A percentile compares a stretch with the other conserved stretches of the same genome.
Conservation (phyloP, 2,329 filamentous ascomycete species). For the Paracamarosporium sp. region DNA sequence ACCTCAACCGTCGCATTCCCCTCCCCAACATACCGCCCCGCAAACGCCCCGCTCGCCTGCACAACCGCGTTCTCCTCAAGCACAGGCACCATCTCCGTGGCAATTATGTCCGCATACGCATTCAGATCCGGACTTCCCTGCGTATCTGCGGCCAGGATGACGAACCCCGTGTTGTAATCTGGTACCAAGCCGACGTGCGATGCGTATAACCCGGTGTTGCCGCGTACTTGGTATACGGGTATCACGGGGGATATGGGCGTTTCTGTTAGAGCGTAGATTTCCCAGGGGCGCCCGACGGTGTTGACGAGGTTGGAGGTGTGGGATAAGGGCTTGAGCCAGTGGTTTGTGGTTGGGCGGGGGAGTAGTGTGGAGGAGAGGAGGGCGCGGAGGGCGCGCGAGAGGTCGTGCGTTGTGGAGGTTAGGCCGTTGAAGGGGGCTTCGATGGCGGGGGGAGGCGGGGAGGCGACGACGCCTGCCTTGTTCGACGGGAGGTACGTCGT, state of each 20-base stretch:
- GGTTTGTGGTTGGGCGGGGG: not conserved
- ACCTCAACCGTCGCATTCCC: conserved; percentile 2
- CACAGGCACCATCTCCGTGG: conserved; percentile 11
- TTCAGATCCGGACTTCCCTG: conserved; percentile 12
- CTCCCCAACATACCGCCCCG: conserved; percentile 5
- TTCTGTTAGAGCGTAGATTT: conserved; percentile 39
- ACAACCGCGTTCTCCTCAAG: conserved; percentile 18
- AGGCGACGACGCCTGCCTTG: conserved; percentile 8
- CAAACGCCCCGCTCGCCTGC: conserved; percentile 22
- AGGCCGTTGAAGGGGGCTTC: conserved; percentile 31
- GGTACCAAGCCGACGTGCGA: conserved; percentile 49
- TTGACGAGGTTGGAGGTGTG: conserved; percentile 43
- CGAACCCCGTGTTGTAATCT: conserved; percentile 52
- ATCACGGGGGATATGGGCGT: conserved; percentile 21
- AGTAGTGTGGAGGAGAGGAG: conserved; percentile 26
- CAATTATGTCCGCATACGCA: conserved; percentile 13
- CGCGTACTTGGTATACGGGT: conserved; percentile 51
- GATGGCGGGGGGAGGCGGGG: not conserved
- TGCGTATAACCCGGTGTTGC: conserved; percentile 48
- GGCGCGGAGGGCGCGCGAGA: conserved; percentile 30
- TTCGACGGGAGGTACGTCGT: conserved; percentile 44
- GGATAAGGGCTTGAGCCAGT: conserved; percentile 30
- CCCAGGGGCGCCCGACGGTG: conserved; percentile 47
- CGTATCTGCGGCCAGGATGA: conserved; percentile 42
- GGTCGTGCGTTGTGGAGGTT: conserved; percentile 39